phyloP scores from a whole-genome alignment of 495 filamentous ascomycete genomes.

The Hypoxylon rickii region DNA sequence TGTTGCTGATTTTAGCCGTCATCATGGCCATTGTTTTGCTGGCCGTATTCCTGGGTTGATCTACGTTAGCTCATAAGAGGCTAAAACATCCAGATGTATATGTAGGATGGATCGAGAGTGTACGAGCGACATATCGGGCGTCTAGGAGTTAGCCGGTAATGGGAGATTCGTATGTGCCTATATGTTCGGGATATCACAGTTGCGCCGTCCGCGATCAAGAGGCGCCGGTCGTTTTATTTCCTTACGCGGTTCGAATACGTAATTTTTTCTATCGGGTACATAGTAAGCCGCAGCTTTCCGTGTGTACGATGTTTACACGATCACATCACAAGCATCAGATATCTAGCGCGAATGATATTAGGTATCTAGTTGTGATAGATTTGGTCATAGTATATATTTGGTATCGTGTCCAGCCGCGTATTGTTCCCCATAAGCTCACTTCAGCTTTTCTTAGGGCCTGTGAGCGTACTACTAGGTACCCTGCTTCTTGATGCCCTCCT shows the following conservation, averaged over 20 bases:
- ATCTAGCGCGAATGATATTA: no score
- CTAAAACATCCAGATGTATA: no score
- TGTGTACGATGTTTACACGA: not conserved
- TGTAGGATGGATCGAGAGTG: slow-evolving; percentile 6
- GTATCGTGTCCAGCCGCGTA: no score
- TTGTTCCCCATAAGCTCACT: no score
- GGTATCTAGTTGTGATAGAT: no score
- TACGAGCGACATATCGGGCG: slow-evolving; percentile 20
- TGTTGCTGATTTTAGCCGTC: slow-evolving; percentile 87
- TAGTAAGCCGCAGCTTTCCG: not conserved
- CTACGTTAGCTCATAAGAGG: no score
- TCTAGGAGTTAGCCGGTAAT: slow-evolving; percentile 23
- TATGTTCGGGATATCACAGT: slow-evolving; percentile 11
- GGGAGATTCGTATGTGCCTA: slow-evolving; percentile 1
- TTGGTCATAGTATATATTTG: no score
- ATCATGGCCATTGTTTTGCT: slow-evolving; percentile 87
- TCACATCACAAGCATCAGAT: no score
- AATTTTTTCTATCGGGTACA: no score
- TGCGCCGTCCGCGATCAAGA: slow-evolving; percentile 1
- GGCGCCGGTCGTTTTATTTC: not conserved
- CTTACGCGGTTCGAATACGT: not conserved
- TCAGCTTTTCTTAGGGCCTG: no score
- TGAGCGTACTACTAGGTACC: no score
- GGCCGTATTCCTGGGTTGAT: slow-evolving; percentile 73
- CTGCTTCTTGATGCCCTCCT: not conserved